Evolutionary conservation across 2,329 filamentous ascomycete species (phyloP), one percentile per base, ranked within the genome.

Genomic region (Colletotrichum sansevieriae): DNA sequence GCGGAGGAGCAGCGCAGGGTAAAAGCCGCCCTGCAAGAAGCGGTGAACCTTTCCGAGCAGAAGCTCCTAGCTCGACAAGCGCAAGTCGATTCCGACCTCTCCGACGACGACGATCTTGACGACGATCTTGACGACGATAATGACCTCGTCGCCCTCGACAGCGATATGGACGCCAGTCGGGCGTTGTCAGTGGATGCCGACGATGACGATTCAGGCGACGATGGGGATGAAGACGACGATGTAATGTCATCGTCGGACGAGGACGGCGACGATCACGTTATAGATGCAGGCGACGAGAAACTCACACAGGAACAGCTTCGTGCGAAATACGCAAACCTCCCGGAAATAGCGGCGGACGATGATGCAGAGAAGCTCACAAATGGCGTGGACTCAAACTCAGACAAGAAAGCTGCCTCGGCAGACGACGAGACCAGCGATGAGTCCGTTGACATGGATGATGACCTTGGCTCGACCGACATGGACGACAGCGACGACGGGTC

Each of bases 1-100:
- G 88, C 85, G 2, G 87, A 89, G 71, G 89, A 91, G 74, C 87
- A 91, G 73, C 85, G 82, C 75, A 86, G 87, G 72, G 87, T 87
- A 76, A 90, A 86, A 80, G 90, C 88, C 75, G 93, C 90, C 56
- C 85, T 92, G 74, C 93, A 91, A 74, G 89, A 91, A 80, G 92
- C 89, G 73, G 90, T 92, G 74, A 92, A 90, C 70, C 84, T 90
- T 65, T 92, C 90, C 0, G 91, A 91, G 70, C 87, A 88, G 73
- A 89, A 92, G 74, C 81, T 92, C 1, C 88, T 91, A 72, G 88
- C 89, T 15, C 84, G 89, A n/a, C 84, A 82, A 63, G 79, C 82
- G 2, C 84, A 83, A 18, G 72, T 84, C 5, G 88, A 88, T 66
- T 88, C 86, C 0, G 88, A 90, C 72, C 73, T 79, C 3, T 77